These are phyloP conservation scores for Aureobasidium sp. DNA, from an alignment of 2,329 filamentous ascomycete genomes.

Conservation along the genomic window DNA sequence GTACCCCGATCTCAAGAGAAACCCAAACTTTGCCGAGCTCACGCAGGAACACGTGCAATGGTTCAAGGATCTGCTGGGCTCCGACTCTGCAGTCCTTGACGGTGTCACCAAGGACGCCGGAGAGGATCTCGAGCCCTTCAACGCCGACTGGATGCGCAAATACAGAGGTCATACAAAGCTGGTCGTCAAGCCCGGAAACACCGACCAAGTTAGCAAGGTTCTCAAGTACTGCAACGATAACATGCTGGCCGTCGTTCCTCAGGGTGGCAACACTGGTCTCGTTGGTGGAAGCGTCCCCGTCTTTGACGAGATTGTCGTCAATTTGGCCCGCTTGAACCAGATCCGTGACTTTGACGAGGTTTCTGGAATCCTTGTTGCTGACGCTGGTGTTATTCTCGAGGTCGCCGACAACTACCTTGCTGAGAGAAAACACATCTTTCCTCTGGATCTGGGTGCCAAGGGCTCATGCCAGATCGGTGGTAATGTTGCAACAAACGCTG, in stretches of 20 bases:
- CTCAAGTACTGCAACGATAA: slow-evolving; percentile 93
- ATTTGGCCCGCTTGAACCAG: slow-evolving; percentile 79
- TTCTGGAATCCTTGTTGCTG: slow-evolving; percentile 80
- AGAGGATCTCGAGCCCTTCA: slow-evolving; percentile 85
- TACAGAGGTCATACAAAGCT: slow-evolving; percentile 85
- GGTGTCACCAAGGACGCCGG: slow-evolving; percentile 66
- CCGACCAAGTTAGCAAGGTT: slow-evolving; percentile 83
- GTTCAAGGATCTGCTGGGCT: slow-evolving; percentile 76
- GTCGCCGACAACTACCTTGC: slow-evolving; percentile 79
- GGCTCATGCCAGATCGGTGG: slow-evolving; percentile 94
- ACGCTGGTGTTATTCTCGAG: slow-evolving; percentile 88
- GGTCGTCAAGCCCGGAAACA: slow-evolving; percentile 77
- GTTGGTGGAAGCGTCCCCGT: slow-evolving; percentile 94
- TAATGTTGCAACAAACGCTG: slow-evolving; percentile 93
- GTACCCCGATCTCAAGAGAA: slow-evolving; percentile 75
- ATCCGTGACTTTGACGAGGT: slow-evolving; percentile 90
- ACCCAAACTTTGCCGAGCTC: slow-evolving; percentile 66
- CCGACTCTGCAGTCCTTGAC: slow-evolving; percentile 74
- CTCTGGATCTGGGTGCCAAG: slow-evolving; percentile 94
- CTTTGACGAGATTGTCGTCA: slow-evolving; percentile 97
- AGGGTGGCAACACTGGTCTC: slow-evolving; percentile 93
- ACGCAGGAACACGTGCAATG: slow-evolving; percentile 71
- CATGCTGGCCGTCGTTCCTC: slow-evolving; percentile 85
- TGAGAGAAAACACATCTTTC: slow-evolving; percentile 81
- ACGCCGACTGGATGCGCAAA: slow-evolving; percentile 98